These are phyloP conservation scores for Salix arbutifolia DNA, from an alignment of 345 rosid genomes.

Conservation along the genomic window DNA sequence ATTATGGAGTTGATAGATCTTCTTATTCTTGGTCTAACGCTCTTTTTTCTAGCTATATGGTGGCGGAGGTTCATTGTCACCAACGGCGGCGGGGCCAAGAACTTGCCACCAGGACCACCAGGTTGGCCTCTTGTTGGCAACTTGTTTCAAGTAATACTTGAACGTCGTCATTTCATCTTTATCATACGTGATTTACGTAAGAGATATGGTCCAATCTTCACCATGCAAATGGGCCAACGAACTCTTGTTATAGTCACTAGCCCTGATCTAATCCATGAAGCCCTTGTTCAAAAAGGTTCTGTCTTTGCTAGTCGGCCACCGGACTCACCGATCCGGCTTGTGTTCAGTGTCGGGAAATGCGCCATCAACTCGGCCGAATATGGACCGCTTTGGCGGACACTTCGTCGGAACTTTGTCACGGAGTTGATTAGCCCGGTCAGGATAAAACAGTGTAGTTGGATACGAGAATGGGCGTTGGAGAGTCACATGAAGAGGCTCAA, in stretches of 20 bases:
- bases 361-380: constrained; percentile 88
- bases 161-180: constrained; percentile 74
- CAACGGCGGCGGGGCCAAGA: constrained; percentile 17
- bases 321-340: constrained; percentile 74
- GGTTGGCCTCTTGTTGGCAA: constrained; percentile 93
- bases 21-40: background rate
- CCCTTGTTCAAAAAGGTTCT: constrained; percentile 62
- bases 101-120: constrained; percentile 77
- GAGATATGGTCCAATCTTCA: constrained; percentile 83
- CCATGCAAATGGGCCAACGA: constrained; percentile 94
- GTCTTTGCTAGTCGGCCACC: constrained; percentile 73
- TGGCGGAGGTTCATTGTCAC: constrained; percentile 49
- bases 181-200: constrained; percentile 57
- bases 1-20: constrained; percentile 14
- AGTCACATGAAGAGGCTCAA: constrained; percentile 65
- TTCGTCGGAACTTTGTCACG: constrained; percentile 75
- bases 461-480: constrained; percentile 69
- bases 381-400: constrained; percentile 73
- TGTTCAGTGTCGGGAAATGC: constrained; percentile 87
- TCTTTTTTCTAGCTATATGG: constrained; percentile 40
- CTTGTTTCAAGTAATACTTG: constrained; percentile 62
- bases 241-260: constrained; percentile 74
- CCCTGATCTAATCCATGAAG: constrained; percentile 83
- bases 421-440: constrained; percentile 67
- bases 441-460: constrained; percentile 82